These are phyloP conservation scores for Dioscorea cayenensis DNA, from an alignment of 116 monocot species.

Conservation along the genomic window DNA sequence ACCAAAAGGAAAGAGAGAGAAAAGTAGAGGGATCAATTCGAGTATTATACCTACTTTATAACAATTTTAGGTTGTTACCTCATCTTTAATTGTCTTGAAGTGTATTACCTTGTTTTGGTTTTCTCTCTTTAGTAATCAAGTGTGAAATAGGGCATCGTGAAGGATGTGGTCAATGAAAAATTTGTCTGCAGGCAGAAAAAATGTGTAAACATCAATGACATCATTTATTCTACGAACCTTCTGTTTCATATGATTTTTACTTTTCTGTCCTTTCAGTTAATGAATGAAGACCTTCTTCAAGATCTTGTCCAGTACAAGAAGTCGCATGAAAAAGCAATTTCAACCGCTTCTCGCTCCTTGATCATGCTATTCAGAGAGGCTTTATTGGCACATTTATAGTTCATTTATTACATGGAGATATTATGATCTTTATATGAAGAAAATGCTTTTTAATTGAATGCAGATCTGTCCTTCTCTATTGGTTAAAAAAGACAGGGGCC, in stretches of 20 bases:
- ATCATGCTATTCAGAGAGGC: constrained; percentile 85
- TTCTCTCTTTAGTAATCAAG: neutral
- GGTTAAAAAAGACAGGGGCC: constrained; percentile 91
- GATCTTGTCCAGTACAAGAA: constrained; percentile 93
- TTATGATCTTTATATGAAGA: neutral
- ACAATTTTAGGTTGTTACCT: too few relatives aligned
- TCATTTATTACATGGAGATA: neutral
- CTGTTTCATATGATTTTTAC: neutral
- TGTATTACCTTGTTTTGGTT: neutral
- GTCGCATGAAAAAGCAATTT: constrained; percentile 91
- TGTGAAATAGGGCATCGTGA: neutral
- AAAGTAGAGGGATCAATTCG: too few relatives aligned
- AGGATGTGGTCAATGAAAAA: neutral
- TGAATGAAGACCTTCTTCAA: constrained; percentile 97
- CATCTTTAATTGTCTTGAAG: neutral
- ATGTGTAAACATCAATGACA: neutral
- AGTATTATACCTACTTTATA: too few relatives aligned
- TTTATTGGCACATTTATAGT: neutral
- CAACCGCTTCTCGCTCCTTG: constrained; percentile 86
- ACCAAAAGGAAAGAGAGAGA: too few relatives aligned
- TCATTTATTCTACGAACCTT: neutral
- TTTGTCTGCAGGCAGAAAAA: neutral
- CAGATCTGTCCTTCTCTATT: constrained; percentile 89
- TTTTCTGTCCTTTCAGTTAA: constrained; percentile 36
- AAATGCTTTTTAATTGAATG: constrained; percentile 4